Percentiles rank a stretch among this genome's conserved stretches.
phyloP scores from a whole-genome alignment of 1,284 basidiomycete genomes.

The Pholiota adiposa region DNA sequence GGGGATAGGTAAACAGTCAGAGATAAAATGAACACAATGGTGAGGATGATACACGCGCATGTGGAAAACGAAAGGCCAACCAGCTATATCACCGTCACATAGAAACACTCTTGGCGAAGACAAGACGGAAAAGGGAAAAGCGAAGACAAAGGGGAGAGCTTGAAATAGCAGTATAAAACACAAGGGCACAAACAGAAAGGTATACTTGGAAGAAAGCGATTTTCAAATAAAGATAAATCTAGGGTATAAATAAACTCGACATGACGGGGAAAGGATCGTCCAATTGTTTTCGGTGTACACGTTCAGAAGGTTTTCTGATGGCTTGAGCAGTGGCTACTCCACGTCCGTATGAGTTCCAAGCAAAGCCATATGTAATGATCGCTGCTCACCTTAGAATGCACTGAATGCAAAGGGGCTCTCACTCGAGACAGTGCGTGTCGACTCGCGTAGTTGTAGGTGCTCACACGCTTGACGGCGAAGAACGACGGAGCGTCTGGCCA shows the following conservation, averaged over 20 bases:
- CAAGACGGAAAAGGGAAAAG: neutral
- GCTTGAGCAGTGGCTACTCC: neutral
- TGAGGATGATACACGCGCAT: conserved; percentile 13
- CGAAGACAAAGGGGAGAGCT: no score
- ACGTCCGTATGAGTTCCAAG: neutral
- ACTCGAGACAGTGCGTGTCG: neutral
- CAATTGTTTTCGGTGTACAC: neutral
- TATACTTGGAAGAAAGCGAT: neutral
- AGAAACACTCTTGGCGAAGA: neutral
- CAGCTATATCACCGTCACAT: neutral
- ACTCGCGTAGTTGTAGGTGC: conserved; percentile 34
- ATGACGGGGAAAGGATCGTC: neutral
- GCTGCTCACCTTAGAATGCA: conserved; percentile 1
- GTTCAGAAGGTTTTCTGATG: neutral
- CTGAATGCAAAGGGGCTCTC: conserved; percentile 9
- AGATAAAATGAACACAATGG: neutral
- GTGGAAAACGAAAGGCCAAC: conserved; percentile 7
- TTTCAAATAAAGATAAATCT: conserved; percentile 3
- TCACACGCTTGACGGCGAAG: conserved; percentile 51
- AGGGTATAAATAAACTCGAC: conserved; percentile 2
- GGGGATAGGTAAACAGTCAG: neutral
- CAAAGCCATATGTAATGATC: neutral
- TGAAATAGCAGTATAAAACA: neutral
- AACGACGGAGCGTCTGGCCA: conserved; percentile 53
- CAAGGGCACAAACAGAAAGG: neutral